These are phyloP conservation scores for Monosporascus sp. DNA, from an alignment of 2,329 filamentous ascomycete species.

Conservation along the genomic window DNA sequence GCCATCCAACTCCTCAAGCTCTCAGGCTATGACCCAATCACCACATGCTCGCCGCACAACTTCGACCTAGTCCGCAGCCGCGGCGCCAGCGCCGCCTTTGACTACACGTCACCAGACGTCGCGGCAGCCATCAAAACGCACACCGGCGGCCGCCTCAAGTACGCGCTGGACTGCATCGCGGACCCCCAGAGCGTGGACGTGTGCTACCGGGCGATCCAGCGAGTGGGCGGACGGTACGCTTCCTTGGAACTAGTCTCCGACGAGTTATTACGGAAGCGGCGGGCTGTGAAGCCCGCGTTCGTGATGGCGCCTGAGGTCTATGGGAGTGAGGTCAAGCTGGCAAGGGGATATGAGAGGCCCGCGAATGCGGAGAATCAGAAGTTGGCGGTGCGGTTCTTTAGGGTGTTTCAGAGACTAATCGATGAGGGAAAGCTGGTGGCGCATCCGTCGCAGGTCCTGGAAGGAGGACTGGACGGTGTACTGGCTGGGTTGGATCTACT, in stretches of 20 bases:
- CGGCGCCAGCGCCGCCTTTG: slow-evolving; percentile 43
- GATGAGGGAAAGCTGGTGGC: too few species aligned
- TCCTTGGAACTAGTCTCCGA: slow-evolving; percentile 6
- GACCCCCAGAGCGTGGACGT: slow-evolving; percentile 31
- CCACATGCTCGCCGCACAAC: slow-evolving; percentile 4
- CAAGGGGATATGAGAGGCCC: too few species aligned
- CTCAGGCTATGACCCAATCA: neutral
- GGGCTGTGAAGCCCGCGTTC: too few species aligned
- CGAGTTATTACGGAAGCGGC: too few species aligned
- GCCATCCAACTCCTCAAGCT: slow-evolving; percentile 5
- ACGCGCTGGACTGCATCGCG: slow-evolving; percentile 45
- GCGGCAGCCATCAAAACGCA: slow-evolving; percentile 40
- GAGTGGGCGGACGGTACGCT: slow-evolving; percentile 14
- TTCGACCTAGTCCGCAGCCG: slow-evolving; percentile 25
- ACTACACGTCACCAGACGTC: slow-evolving; percentile 42
- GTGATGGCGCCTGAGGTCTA: too few species aligned
- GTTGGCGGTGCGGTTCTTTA: too few species aligned
- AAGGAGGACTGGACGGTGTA: too few species aligned
- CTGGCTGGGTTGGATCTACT: too few species aligned
- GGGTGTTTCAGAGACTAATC: too few species aligned
- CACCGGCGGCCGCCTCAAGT: slow-evolving; percentile 36
- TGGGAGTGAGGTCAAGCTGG: too few species aligned
- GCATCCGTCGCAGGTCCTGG: too few species aligned
- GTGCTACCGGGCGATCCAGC: slow-evolving; percentile 32
- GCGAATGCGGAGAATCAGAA: too few species aligned